Base-by-base conservation (phyloP, 345 rosid genomes). In the Euphorbia peplus region DNA sequence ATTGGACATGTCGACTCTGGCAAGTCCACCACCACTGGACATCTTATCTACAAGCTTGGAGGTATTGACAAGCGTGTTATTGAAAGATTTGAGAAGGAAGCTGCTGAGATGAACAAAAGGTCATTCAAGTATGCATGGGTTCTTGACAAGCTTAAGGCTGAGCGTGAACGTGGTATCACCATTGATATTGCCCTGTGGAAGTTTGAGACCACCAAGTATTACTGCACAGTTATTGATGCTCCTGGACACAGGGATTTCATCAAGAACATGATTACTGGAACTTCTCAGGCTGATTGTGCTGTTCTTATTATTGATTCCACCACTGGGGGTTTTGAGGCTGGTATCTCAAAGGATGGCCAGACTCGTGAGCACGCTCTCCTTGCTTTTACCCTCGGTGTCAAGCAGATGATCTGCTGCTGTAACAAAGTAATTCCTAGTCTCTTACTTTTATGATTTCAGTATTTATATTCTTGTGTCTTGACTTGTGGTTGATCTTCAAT, bases 71-170 rank as follows among this genome's bases (percentile, higher is more conserved):
- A 88, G 86, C 93, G 93, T 84, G 93, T 88, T 13, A 88, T 88
- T 8, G 93, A 88, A 78, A 86, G 90, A 78, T 88, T 88, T 9
- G 93, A 88, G 89, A 88, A 88, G 84, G 95, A 89, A 63, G 95
- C 95, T 71, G 92, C 95, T 66, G 95, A 89, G 87, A 89, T 89
- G 95, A 89, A 89, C 86, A 89, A 89, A 76, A 81, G 96, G 76
- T 89, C 96, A 0, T 89, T 89, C 86, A 89, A 89, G 83, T 89
- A 89, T 29, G 96, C 96, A 0, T 89, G 92, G 96, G 96, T 89
- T 5, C 76, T 89, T 14, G 95, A 89, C 89, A 89, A 89, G 83
- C 86, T 89, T 26, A 87, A 89, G 84, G 96, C 92, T 0, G 95
- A 89, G 84, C 82, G 95, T 22, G 95, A 89, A 69, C 92, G 95